Evolutionary conservation across 192 early-diverging fungal species (phyloP), one percentile per base, ranked within the genome.

Genomic region (Helicostylum pulchrum): DNA sequence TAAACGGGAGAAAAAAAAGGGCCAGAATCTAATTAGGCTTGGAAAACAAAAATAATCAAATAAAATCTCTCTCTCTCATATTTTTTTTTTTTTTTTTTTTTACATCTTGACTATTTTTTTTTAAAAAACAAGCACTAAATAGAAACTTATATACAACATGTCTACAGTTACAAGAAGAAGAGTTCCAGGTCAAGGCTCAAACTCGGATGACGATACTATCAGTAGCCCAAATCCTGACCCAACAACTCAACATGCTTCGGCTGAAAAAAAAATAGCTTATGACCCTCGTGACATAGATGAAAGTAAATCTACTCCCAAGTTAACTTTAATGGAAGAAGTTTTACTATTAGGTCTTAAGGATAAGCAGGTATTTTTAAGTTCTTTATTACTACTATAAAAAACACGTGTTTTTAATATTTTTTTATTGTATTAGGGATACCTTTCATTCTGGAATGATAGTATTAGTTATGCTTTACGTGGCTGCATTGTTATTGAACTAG

Each of bases 401-500:
- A 39, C 36, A 39, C 36, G 36, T 39, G 36, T 7, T 36, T n/a
- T 14, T 53, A 31, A 31, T 32, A 30, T 51, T 51, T 51, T 23
- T 51, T 51, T 21, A 7, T 11, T 34, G 12, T 36, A 34, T 36
- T 79, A 96, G 85, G 96, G 96, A 1, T 94, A 96, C 65, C 84
- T 99, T 43, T 96, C 94, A 23, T 99, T 99, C 73, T 99, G 96
- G 96, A 99, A 99, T 77, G 96, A 99, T 78, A 95, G 93, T 73
- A 93, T 99, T 57, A 95, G 93, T 20, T 99, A 99, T 78, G 91
- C 94, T 1, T 76, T 99, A 15, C 84, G 96, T 64, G 95, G 95
- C 12, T 91, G 90, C 62, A 99, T 99, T 70, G 79, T 99, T 39
- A 95, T 97, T 82, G 96, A 99, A 78, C 80, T 99, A 7, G 96